Percentiles rank a stretch among this genome's conserved stretches.
These are phyloP conservation scores for Baeospora myosura DNA, from an alignment of 1,284 basidiomycete genomes.

Conservation along the genomic window DNA sequence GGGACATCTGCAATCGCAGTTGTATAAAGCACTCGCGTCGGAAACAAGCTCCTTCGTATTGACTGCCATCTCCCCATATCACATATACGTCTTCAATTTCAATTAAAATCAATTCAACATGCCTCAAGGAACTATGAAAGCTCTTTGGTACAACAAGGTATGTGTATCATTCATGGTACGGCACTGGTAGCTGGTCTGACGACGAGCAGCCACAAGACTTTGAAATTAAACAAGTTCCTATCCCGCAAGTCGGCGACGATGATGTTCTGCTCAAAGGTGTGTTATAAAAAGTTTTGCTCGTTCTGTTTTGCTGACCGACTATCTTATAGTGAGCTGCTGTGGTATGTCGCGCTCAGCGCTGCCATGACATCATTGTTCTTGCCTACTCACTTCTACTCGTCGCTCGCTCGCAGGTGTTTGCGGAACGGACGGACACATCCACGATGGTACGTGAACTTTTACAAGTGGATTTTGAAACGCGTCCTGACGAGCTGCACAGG, in stretches of 20 bases:
- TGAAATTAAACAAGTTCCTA: constrained; percentile 46
- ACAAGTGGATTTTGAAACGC: not conserved
- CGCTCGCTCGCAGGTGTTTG: constrained; percentile 57
- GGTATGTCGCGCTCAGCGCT: constrained; percentile 43
- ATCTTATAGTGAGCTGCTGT: constrained; percentile 23
- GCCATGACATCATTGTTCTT: constrained; percentile 13
- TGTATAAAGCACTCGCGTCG: too few relatives aligned
- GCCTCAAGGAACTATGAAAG: constrained; percentile 5
- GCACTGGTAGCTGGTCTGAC: too few relatives aligned
- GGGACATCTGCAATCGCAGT: too few relatives aligned
- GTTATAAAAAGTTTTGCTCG: not conserved
- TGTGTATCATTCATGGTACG: too few relatives aligned
- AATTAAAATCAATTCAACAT: too few relatives aligned
- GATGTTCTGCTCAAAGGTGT: constrained; percentile 57
- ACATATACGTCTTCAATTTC: too few relatives aligned
- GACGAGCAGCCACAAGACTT: constrained; percentile 38
- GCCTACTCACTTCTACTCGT: constrained; percentile 2
- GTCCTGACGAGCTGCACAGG: constrained; percentile 20
- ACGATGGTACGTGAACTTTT: constrained; percentile 34
- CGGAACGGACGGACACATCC: constrained; percentile 69
- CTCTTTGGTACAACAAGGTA: constrained; percentile 5
- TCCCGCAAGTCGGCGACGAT: constrained; percentile 47
- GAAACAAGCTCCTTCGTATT: too few relatives aligned
- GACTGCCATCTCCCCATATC: too few relatives aligned
- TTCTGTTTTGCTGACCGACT: constrained; percentile 4